Evolutionary conservation across 2,329 filamentous ascomycete genomes (phyloP).

Genomic region (Talaromyces sp.): DNA sequence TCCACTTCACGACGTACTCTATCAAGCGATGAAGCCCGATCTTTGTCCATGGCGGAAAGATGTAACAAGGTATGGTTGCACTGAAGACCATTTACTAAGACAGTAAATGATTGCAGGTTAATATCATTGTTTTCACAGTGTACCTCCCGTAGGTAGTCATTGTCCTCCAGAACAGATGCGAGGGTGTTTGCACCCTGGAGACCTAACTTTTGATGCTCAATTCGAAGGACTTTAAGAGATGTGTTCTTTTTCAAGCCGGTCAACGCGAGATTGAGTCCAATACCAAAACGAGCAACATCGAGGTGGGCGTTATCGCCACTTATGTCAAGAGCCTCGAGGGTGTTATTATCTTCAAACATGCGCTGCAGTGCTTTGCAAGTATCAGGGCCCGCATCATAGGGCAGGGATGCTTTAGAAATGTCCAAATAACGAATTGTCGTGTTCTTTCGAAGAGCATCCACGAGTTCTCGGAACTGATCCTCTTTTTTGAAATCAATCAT

Average conservation of each 20-base stretch:
- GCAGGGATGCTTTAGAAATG: conserved; percentile 70
- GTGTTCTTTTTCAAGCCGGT: conserved; percentile 66
- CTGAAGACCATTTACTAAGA: conserved; percentile 68
- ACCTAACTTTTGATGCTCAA: conserved; percentile 70
- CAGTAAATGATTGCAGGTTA: conserved; percentile 69
- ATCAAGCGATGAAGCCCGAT: conserved; percentile 63
- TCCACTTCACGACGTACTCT: conserved; percentile 60
- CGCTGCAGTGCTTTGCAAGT: conserved; percentile 65
- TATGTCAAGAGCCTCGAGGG: conserved; percentile 67
- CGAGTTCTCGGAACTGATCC: conserved; percentile 63
- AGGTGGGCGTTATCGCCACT: conserved; percentile 72
- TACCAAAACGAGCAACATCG: conserved; percentile 70
- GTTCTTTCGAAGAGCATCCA: conserved; percentile 65
- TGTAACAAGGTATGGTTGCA: conserved; percentile 65
- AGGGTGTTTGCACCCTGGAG: conserved; percentile 70
- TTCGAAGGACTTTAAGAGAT: conserved; percentile 62
- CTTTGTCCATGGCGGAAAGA: conserved; percentile 65
- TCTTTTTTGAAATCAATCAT: conserved; percentile 71
- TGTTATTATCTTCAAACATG: conserved; percentile 69
- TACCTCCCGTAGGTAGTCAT: conserved; percentile 64
- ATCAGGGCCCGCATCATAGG: conserved; percentile 68
- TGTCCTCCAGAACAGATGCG: conserved; percentile 68
- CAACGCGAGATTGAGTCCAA: conserved; percentile 68
- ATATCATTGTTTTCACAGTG: conserved; percentile 74
- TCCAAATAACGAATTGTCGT: conserved; percentile 66